A percentile compares a stretch with the other conserved stretches of the same genome.
phyloP scores from a whole-genome alignment of 2,329 filamentous ascomycete genomes.

The Xylaria digitata region DNA sequence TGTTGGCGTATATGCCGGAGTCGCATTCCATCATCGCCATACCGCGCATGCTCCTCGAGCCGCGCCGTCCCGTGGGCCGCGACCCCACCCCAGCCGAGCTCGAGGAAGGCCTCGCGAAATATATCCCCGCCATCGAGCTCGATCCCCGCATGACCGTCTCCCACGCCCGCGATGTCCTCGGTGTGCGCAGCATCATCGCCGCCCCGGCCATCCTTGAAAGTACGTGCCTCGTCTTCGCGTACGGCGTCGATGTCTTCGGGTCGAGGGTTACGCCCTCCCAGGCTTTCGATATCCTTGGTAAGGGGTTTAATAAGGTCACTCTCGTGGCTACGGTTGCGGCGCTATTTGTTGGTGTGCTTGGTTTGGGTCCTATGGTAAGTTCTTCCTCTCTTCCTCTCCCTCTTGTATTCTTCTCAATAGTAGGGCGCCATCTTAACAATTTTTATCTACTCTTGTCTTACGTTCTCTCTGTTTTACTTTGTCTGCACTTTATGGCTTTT shows the following conservation, averaged over 20 bases:
- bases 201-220: conserved; percentile 87
- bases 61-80: conserved; percentile 84
- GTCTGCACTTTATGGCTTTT: too few species aligned
- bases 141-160: conserved; percentile 84
- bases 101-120: conserved; percentile 84
- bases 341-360: conserved; percentile 78
- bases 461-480: too few species aligned
- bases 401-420: not conserved
- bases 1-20: conserved; percentile 81
- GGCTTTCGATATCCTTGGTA: conserved; percentile 91
- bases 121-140: conserved; percentile 81
- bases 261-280: conserved; percentile 88
- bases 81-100: conserved; percentile 83
- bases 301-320: conserved; percentile 91
- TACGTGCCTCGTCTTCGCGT: conserved; percentile 89
- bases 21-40: conserved; percentile 82
- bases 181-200: conserved; percentile 78
- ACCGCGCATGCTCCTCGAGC: conserved; percentile 82
- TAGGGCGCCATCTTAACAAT: too few species aligned
- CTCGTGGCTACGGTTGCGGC: conserved; percentile 86
- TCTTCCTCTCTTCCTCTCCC: not conserved
- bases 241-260: conserved; percentile 88
- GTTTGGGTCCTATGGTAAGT: conserved; percentile 87
- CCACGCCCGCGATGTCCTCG: conserved; percentile 84
- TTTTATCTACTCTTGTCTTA: too few species aligned